Conservation (phyloP, 768 basidiomycete genomes). For the Leccinum obscurum region DNA sequence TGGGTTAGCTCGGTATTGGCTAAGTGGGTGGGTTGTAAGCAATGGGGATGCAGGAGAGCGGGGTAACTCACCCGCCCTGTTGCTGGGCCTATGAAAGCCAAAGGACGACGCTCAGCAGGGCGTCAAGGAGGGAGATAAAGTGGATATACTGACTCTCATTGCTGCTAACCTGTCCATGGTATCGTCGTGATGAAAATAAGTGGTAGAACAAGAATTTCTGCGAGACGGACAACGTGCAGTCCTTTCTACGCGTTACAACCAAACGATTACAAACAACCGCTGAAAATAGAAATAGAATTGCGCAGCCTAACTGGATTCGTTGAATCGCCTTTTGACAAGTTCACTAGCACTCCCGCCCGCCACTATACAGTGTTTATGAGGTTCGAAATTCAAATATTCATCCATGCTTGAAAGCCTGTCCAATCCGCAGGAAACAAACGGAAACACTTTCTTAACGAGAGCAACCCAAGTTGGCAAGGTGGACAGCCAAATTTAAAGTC, state of each 20-base stretch:
- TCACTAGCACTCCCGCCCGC: too few species aligned
- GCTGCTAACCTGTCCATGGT: conserved; percentile 85
- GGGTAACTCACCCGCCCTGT: conserved; percentile 50
- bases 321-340: too few species aligned
- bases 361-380: too few species aligned
- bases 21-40: conserved; percentile 12
- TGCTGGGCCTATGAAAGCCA: conserved; percentile 58
- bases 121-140: neutral
- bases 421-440: too few species aligned
- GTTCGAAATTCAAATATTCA: too few species aligned
- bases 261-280: conserved; percentile 13
- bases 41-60: neutral
- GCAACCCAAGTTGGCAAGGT: too few species aligned
- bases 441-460: too few species aligned
- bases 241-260: neutral
- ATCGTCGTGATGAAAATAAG: conserved; percentile 63
- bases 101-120: conserved; percentile 8
- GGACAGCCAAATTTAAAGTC: too few species aligned
- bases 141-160: conserved; percentile 59
- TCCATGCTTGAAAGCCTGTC: too few species aligned
- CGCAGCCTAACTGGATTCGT: too few species aligned
- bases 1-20: conserved; percentile 50
- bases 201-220: neutral
- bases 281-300: too few species aligned
- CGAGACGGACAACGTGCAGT: neutral